Evolutionary conservation across 805 yeast species (phyloP).

Genomic region (Candida koratica): DNA sequence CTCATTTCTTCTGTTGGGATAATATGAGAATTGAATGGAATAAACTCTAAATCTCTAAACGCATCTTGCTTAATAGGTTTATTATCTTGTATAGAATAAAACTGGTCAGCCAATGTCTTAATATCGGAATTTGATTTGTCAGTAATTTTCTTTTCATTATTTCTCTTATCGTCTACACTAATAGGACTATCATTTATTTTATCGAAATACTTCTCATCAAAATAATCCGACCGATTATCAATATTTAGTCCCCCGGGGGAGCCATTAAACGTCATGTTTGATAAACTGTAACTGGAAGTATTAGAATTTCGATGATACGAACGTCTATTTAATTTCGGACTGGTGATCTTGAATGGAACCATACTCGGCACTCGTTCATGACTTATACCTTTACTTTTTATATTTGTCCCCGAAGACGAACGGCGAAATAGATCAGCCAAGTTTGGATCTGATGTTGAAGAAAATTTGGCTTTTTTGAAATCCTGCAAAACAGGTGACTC

Average conservation of each 20-base stretch:
- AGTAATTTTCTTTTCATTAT: background rate
- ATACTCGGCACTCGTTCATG: conserved; percentile 1
- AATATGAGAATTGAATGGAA: conserved; percentile 9
- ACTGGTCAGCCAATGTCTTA: conserved; percentile 40
- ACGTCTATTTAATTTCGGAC: conserved; percentile 2
- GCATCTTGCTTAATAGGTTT: conserved; percentile 8
- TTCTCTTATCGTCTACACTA: background rate
- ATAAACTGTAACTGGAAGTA: conserved; percentile 2
- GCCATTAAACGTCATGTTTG: background rate
- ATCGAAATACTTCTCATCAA: conserved; percentile 3
- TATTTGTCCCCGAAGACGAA: conserved; percentile 4
- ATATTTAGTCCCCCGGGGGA: conserved; percentile 2
- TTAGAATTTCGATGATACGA: conserved; percentile 2
- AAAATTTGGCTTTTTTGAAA: background rate
- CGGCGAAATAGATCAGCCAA: background rate
- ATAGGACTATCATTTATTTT: background rate
- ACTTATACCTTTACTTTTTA: background rate
- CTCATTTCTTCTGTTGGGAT: conserved; percentile 19
- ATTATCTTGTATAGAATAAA: conserved; percentile 19
- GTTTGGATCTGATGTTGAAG: conserved; percentile 2
- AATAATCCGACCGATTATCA: background rate
- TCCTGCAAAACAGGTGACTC: conserved; percentile 1
- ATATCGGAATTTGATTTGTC: conserved; percentile 14
- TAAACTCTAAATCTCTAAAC: conserved; percentile 5
- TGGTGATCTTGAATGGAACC: conserved; percentile 1